A percentile compares a stretch with the other conserved stretches of the same genome.
These are phyloP conservation scores for Ustilago vetiveriae DNA, from an alignment of 1,284 basidiomycete species.

Conservation along the genomic window DNA sequence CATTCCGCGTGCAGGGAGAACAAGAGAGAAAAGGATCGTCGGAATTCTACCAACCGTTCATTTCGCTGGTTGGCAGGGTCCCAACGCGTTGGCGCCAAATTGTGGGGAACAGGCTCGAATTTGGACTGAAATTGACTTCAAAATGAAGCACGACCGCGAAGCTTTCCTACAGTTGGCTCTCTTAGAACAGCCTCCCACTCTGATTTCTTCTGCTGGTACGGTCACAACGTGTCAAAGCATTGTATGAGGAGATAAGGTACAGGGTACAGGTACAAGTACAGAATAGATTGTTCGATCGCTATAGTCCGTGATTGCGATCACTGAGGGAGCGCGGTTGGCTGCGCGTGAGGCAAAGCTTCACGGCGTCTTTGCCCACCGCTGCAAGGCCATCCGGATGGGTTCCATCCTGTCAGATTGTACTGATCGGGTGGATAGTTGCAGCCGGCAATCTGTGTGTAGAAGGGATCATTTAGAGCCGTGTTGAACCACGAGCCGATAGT, in stretches of 20 bases:
- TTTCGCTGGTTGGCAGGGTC: no score
- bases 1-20: no score
- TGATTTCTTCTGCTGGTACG: no score
- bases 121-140: no score
- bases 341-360: neutral
- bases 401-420: slow-evolving; percentile 35
- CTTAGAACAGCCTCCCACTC: no score
- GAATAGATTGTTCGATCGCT: neutral
- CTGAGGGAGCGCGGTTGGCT: slow-evolving; percentile 8
- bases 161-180: no score
- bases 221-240: no score
- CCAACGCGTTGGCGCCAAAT: no score
- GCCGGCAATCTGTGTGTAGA: slow-evolving; percentile 42
- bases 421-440: slow-evolving; percentile 48
- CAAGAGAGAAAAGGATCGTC: no score
- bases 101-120: no score
- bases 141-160: no score
- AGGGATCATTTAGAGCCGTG: slow-evolving; percentile 16
- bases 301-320: neutral
- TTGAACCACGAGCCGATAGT: slow-evolving; percentile 41
- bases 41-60: no score
- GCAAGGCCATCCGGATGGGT: slow-evolving; percentile 42
- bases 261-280: neutral
- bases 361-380: slow-evolving; percentile 21
- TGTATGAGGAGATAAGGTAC: neutral